These are phyloP conservation scores for Aspergillus alliaceus DNA, from an alignment of 2,329 filamentous ascomycete species.

Conservation along the genomic window DNA sequence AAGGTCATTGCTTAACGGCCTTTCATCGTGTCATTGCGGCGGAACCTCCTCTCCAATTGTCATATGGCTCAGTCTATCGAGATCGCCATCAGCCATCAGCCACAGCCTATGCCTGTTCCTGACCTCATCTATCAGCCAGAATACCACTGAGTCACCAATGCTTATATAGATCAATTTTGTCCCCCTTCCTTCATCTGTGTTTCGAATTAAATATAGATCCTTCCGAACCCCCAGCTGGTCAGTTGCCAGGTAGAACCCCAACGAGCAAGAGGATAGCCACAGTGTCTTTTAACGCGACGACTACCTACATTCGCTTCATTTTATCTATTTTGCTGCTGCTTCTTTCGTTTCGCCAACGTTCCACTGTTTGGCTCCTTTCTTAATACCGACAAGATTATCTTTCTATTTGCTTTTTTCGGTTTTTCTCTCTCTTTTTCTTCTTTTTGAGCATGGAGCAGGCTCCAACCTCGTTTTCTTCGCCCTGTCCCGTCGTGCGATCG, in stretches of 20 bases:
- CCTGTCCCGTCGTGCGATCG: constrained; percentile 14
- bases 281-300: neutral
- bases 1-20: constrained; percentile 25
- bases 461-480: constrained; percentile 21
- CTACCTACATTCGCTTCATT: neutral
- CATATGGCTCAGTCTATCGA: constrained; percentile 23
- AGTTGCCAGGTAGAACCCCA: neutral
- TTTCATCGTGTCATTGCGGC: constrained; percentile 26
- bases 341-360: neutral
- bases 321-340: no score
- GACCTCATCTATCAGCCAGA: constrained; percentile 19
- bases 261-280: neutral
- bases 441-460: constrained; percentile 25
- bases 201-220: neutral
- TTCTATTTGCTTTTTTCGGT: no score
- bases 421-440: no score
- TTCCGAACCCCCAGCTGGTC: neutral
- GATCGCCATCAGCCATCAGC: constrained; percentile 28
- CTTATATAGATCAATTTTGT: constrained; percentile 26
- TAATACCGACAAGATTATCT: neutral
- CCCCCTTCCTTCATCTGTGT: constrained; percentile 7
- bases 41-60: constrained; percentile 28
- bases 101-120: constrained; percentile 28
- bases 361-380: neutral
- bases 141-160: constrained; percentile 22